Conservation (phyloP, 1,284 basidiomycete species). For the Cryptococcus hybrid region DNA sequence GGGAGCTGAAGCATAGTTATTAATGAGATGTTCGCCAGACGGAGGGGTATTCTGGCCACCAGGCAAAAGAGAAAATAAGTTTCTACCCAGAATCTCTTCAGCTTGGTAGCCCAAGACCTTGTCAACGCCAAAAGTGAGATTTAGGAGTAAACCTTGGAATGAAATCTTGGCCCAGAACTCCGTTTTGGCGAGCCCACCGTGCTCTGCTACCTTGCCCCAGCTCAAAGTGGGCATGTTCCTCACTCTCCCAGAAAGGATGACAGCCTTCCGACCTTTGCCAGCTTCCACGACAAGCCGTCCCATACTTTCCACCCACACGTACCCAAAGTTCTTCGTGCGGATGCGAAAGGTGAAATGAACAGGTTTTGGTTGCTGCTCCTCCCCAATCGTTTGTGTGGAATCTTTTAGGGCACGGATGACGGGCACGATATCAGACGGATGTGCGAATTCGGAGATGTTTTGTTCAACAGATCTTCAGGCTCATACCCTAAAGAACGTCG, state of each 20-base stretch:
- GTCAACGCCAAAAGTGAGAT: constrained; percentile 28
- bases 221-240: constrained; percentile 63
- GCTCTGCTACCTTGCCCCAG: constrained; percentile 60
- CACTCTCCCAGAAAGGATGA: constrained; percentile 73
- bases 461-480: constrained; percentile 76
- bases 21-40: constrained; percentile 8
- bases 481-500: constrained; percentile 72
- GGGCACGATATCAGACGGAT: constrained; percentile 84
- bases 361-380: constrained; percentile 42
- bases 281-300: constrained; percentile 82
- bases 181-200: constrained; percentile 54
- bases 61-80: constrained; percentile 40
- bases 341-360: constrained; percentile 78
- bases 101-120: constrained; percentile 31
- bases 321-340: constrained; percentile 62
- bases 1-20: constrained; percentile 18
- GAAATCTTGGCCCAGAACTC: constrained; percentile 44
- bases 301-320: constrained; percentile 83
- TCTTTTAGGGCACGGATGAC: constrained; percentile 93
- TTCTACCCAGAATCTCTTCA: constrained; percentile 41
- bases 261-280: constrained; percentile 84
- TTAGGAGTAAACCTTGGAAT: constrained; percentile 44
- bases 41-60: constrained; percentile 36
- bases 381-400: constrained; percentile 50
- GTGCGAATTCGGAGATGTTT: constrained; percentile 75